Conservation (phyloP, 2,329 filamentous ascomycete genomes). For the Colletotrichum aenigma region DNA sequence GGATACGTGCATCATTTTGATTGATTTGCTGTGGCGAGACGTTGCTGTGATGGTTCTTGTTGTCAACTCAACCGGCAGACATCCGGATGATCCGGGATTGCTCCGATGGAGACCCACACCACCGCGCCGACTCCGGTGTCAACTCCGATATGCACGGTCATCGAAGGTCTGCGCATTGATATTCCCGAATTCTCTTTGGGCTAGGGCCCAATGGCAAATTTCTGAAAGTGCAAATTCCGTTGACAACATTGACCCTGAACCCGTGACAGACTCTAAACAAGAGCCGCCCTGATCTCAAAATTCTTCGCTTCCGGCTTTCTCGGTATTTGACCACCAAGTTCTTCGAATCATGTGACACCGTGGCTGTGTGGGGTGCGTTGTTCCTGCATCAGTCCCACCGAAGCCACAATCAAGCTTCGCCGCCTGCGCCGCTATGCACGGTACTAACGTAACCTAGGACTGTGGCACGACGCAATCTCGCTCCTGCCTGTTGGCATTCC, state of each 20-base stretch:
- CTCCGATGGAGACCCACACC: background rate
- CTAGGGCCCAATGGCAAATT: background rate
- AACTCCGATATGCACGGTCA: background rate
- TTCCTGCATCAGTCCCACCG: background rate
- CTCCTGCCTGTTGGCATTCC: background rate
- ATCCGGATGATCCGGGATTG: background rate
- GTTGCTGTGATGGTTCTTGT: background rate
- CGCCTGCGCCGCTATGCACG: background rate
- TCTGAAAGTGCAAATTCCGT: background rate
- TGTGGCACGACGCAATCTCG: background rate
- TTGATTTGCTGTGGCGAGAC: accelerated
- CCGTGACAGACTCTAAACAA: background rate
- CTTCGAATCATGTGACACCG: background rate
- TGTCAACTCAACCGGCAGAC: background rate
- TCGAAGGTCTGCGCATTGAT: background rate
- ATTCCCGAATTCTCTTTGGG: background rate
- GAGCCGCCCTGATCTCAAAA: background rate
- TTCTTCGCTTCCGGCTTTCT: background rate
- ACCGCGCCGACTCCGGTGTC: background rate
- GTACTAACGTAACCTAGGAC: background rate
- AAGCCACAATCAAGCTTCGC: background rate
- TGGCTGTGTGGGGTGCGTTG: background rate
- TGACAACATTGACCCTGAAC: background rate
- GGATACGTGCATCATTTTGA: background rate
- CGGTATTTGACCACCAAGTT: background rate